Percentiles rank a stretch among this genome's conserved stretches.
phyloP scores from a whole-genome alignment of 2,329 filamentous ascomycete species.

The Xylogone sp. region DNA sequence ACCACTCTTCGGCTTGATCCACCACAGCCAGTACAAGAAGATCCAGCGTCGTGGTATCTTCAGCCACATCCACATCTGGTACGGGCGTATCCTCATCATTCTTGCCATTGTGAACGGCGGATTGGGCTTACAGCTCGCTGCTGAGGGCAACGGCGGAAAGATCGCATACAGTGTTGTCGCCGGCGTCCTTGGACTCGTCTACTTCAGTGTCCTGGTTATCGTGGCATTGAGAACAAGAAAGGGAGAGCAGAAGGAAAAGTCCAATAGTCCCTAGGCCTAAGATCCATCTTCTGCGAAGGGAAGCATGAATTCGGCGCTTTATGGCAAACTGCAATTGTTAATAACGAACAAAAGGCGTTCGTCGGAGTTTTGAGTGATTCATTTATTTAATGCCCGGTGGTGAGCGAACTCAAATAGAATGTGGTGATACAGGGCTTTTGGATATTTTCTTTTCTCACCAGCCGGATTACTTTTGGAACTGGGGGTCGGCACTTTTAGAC shows the following conservation, averaged over 20 bases:
- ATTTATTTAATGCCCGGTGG: too few relatives aligned
- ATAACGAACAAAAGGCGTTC: too few relatives aligned
- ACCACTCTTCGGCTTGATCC: slow-evolving; percentile 51
- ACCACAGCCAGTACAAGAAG: slow-evolving; percentile 49
- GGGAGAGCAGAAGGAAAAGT: neutral
- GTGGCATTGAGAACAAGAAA: neutral
- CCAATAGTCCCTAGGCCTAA: neutral
- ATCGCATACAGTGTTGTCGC: slow-evolving; percentile 52
- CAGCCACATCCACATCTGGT: slow-evolving; percentile 57
- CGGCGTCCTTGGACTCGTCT: slow-evolving; percentile 40
- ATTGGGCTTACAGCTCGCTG: slow-evolving; percentile 48
- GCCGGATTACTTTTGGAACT: too few relatives aligned
- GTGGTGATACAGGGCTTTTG: too few relatives aligned
- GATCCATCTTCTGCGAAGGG: too few relatives aligned
- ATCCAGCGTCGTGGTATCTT: slow-evolving; percentile 43
- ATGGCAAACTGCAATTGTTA: too few relatives aligned
- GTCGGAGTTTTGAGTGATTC: too few relatives aligned
- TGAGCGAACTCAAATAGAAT: too few relatives aligned
- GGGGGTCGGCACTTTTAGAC: too few relatives aligned
- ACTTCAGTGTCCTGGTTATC: slow-evolving; percentile 32
- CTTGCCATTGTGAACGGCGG: slow-evolving; percentile 59
- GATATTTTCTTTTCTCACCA: too few relatives aligned
- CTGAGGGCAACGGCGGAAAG: slow-evolving; percentile 33
- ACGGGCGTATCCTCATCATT: slow-evolving; percentile 50
- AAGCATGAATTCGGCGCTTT: too few relatives aligned